phyloP scores from a whole-genome alignment of 2,329 filamentous ascomycete species.

The Phyllosticta citriasiana region DNA sequence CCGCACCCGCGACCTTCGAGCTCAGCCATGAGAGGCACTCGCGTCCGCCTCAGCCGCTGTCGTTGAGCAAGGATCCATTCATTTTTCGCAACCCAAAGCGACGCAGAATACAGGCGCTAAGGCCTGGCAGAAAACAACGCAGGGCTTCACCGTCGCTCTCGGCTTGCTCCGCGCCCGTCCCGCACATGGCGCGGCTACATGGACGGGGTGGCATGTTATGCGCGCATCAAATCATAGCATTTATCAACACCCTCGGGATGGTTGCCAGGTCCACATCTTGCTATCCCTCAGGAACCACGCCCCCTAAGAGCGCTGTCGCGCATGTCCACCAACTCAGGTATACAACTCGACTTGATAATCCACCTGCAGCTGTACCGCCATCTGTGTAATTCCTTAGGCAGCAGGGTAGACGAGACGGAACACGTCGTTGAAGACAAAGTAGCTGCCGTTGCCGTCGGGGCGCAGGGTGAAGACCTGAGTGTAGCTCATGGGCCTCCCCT shows the following conservation, averaged over 20 bases:
- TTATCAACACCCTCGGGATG: not conserved
- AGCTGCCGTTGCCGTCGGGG: constrained; percentile 56
- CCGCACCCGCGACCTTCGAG: too few species aligned
- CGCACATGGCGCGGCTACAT: not conserved
- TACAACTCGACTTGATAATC: not conserved
- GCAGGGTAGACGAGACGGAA: constrained; percentile 73
- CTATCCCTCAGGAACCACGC: not conserved
- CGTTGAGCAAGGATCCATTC: not conserved
- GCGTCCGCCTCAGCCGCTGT: not conserved
- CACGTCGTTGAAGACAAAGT: constrained; percentile 87
- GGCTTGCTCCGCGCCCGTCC: not conserved
- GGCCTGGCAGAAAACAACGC: too few species aligned
- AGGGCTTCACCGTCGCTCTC: not conserved
- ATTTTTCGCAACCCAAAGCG: not conserved
- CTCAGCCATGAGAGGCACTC: not conserved
- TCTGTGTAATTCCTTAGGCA: not conserved
- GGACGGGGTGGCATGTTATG: not conserved
- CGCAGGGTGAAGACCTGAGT: constrained; percentile 80
- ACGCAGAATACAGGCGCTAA: not conserved
- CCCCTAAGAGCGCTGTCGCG: not conserved
- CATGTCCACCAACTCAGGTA: not conserved
- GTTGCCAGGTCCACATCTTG: not conserved
- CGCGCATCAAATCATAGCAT: not conserved
- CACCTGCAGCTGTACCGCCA: not conserved
- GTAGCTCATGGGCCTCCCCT: constrained; percentile 81